These are phyloP conservation scores for Ensete glaucum DNA, from an alignment of 176 grass and related monocot species.

Conservation along the genomic window DNA sequence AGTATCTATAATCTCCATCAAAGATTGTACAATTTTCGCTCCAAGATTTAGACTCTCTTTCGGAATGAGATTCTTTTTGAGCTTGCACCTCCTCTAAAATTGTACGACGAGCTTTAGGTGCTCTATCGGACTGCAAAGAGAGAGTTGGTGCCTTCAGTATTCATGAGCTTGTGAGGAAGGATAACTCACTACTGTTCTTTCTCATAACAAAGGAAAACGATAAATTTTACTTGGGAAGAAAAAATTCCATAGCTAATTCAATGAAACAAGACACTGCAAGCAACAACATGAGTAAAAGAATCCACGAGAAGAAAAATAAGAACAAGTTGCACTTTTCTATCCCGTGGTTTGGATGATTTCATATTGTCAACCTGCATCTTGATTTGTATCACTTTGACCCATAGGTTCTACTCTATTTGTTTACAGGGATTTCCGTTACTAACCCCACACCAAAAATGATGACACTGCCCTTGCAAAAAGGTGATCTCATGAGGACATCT, in stretches of 20 bases:
- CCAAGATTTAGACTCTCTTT: conserved; percentile 50
- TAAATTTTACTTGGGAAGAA: neutral
- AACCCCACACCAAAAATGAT: no score
- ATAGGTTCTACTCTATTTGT: no score
- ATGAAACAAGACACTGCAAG: neutral
- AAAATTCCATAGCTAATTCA: neutral
- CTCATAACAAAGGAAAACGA: neutral
- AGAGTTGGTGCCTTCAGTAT: neutral
- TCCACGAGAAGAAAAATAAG: no score
- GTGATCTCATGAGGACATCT: no score
- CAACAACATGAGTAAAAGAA: no score
- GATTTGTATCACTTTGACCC: no score
- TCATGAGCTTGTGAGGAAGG: neutral
- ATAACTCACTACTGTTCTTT: neutral
- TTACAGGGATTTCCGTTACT: no score
- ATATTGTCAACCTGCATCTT: no score
- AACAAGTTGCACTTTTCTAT: no score
- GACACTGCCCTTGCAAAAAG: no score
- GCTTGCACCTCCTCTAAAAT: conserved; percentile 71
- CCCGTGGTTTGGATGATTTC: no score
- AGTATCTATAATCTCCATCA: conserved; percentile 41
- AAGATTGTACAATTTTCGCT: conserved; percentile 65
- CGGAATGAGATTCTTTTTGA: conserved; percentile 40
- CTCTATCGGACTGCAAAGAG: conserved; percentile 45
- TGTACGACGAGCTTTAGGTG: conserved; percentile 34